Base-by-base conservation (phyloP, 768 basidiomycete genomes). In the Pleurotus platypus region DNA sequence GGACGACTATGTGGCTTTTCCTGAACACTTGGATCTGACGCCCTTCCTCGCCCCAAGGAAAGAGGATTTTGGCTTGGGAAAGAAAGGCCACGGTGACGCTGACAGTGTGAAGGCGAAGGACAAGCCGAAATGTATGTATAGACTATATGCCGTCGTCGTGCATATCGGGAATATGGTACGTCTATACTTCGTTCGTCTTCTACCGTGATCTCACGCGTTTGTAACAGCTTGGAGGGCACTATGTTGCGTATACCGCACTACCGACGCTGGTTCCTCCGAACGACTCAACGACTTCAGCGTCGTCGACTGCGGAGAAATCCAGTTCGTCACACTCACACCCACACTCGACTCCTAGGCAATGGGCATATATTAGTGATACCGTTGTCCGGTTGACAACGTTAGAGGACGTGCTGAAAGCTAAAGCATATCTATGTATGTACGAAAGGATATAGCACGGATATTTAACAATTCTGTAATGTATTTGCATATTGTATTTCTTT, bases 371-470 rank as follows among this genome's bases (percentile, higher is more conserved):
- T 70, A 94, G 92, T 63, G 95, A 98, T 66, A 92, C 90, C 2
- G 73, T 82, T 46, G 93, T 98, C n/a, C 79, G 89, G 46, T 73
- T 90, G 46, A 83, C 89, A 8, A 83, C 86, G 43, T 69, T 96
- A 48, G 92, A 94, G 45, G 95, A 97, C 67, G 95, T 97, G 2
- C 75, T 97, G 66, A 89, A 87, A 69, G 86, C 87, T 58, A 95
- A 90, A 69, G 94, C 94, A 37, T 98, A 97, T 70, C 81, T 97
- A 49, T 93, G 93, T 72, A 94, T 95, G 86, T 93, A 92, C 67
- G 90, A 93, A 74, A 80, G 88, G 55, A 75, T 88, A 18, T 61
- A 42, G 43, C 37, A 11, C 30, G 30, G 30, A 35, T 35, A 35
- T 35, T 11, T 35, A 35, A 35, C 7, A 35, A 11, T 35, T 35